Evolutionary conservation across 2,329 filamentous ascomycete species (phyloP).

Genomic region (Neurospora sp.): DNA sequence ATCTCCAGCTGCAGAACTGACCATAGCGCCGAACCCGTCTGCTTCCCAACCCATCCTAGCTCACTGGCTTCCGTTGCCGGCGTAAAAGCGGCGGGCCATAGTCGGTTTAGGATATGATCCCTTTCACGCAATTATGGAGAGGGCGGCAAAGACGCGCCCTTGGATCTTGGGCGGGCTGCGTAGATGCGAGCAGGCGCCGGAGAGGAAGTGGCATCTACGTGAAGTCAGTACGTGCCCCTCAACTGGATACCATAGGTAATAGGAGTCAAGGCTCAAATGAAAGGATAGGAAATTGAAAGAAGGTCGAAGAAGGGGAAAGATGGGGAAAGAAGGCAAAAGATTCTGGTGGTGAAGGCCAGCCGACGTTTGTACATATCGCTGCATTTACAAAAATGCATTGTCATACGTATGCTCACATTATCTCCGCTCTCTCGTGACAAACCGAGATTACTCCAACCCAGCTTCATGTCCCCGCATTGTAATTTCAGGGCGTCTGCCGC

Average conservation of each 20-base stretch:
- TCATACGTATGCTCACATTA: background rate
- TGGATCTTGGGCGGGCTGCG: background rate
- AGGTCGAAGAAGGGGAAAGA: no score
- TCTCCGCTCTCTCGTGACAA: background rate
- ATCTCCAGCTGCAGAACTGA: background rate
- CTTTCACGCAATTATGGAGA: background rate
- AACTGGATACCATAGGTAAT: background rate
- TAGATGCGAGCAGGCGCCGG: background rate
- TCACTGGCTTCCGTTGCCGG: background rate
- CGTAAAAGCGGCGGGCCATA: background rate
- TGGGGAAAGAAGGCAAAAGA: no score
- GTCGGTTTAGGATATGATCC: background rate
- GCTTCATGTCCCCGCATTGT: background rate
- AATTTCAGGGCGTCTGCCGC: no score
- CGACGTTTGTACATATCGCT: no score
- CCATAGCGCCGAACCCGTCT: rapidly evolving
- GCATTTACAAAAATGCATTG: no score
- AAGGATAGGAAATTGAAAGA: no score
- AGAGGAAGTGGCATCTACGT: background rate
- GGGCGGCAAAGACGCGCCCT: background rate
- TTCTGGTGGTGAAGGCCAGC: no score
- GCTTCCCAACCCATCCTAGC: background rate
- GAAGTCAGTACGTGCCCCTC: background rate
- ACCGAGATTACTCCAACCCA: background rate
- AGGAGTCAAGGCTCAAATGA: no score